Base-by-base conservation (phyloP, 371 early-diverging fungal genomes). In the Mortierella sp. region DNA sequence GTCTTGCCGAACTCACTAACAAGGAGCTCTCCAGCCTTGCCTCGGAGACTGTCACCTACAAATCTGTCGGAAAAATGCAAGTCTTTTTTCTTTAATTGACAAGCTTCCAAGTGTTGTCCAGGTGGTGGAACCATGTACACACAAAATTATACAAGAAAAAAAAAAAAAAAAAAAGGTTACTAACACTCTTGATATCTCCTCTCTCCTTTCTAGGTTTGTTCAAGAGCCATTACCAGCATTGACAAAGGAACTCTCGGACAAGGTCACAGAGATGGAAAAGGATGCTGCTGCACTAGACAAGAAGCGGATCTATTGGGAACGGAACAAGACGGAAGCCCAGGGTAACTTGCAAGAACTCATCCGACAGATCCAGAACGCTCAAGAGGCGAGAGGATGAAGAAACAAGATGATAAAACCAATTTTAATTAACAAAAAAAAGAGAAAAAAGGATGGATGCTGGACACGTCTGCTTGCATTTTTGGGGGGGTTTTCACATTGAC, bases 1-100 rank as follows among this genome's bases (percentile, higher is more conserved):
- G 91, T 47, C 84, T 92, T 45, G 89, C 91, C 6, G 90, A 91
- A 30, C 81, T 94, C 25, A 94, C 94, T 15, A 84, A 86, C 81
- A 88, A 87, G 60, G 94, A 94, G 72, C 82, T 94, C 43, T 87
- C 88, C 48, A 81, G 84, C 0, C 84, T 94, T 16, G 86, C 87
- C 57, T 60, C 72, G 7, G 70, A 85, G 19, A 90, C 88, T 16
- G 85, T 87, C 23, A 87, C 92, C 37, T 94, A 92, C 80, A 89
- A 88, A 63, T 89, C 93, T 23, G 84, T 93, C 64, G 93, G 93
- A 43, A 94, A 94, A 73, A 93, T 93, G 94, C 92, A 87, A 74
- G 75, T 48, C 1, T 46, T 11, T 29, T n/a, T n/a, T n/a, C n/a
- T n/a, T n/a, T n/a, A n/a, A n/a, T n/a, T n/a, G n/a, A n/a, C n/a